Conservation (phyloP, 257 asterid species). For the Misopates orontium region DNA sequence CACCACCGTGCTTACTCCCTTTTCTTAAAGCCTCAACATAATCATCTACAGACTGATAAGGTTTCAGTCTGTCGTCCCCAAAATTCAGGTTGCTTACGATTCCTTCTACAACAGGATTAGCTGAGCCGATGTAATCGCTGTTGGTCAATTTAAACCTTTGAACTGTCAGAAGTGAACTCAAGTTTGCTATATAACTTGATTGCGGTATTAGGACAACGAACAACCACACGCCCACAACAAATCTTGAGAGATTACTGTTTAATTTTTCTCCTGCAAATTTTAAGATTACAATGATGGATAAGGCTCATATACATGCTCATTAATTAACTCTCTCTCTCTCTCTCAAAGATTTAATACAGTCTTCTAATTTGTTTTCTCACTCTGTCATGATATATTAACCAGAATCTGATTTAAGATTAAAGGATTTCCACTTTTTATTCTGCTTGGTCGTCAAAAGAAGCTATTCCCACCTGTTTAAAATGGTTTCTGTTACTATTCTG, state of each 20-base stretch:
- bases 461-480: background rate
- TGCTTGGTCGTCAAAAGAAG: background rate
- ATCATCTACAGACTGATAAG: conserved; percentile 7
- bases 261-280: conserved; percentile 45
- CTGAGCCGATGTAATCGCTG: conserved; percentile 32
- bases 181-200: conserved; percentile 47
- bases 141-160: conserved; percentile 32
- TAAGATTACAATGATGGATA: background rate
- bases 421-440: background rate
- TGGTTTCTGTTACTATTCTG: background rate
- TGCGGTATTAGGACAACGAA: conserved; percentile 48
- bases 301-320: background rate
- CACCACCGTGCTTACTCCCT: conserved; percentile 46
- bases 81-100: conserved; percentile 30
- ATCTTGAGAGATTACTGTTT: conserved; percentile 39
- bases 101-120: conserved; percentile 20
- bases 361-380: background rate
- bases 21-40: conserved; percentile 33
- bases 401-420: background rate
- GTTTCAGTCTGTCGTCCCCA: conserved; percentile 21
- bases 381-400: background rate
- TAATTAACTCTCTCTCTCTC: too few relatives aligned
- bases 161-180: conserved; percentile 50
- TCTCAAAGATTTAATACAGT: background rate
- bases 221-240: conserved; percentile 47